phyloP scores from a whole-genome alignment of 495 filamentous ascomycete species.

The Penicillium flavigenum region DNA sequence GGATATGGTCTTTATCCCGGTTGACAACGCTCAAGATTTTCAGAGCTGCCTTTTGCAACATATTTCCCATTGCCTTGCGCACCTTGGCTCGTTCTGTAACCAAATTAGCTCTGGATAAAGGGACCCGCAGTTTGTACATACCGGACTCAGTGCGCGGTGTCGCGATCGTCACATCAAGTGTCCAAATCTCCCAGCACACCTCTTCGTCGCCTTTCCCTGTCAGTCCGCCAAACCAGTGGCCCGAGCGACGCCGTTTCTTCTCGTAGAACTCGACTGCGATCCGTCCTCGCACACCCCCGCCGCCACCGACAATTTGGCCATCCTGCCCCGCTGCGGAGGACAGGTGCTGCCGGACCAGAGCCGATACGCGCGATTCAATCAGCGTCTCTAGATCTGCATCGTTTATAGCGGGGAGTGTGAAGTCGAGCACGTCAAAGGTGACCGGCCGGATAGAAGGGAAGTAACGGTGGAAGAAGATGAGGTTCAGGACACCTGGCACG shows the following conservation, averaged over 20 bases:
- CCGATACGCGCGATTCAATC: conserved; percentile 80
- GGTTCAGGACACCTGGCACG: conserved; percentile 78
- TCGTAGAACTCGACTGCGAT: conserved; percentile 94
- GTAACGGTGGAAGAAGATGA: conserved; percentile 98
- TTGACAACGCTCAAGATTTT: conserved; percentile 87
- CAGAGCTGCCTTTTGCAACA: conserved; percentile 78
- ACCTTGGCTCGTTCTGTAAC: conserved; percentile 76
- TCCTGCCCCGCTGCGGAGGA: conserved; percentile 49
- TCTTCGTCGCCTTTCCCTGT: conserved; percentile 77
- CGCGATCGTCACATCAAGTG: conserved; percentile 84
- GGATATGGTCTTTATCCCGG: conserved; percentile 90
- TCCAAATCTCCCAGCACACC: conserved; percentile 96
- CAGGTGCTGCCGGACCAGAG: conserved; percentile 64
- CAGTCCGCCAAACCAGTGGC: conserved; percentile 62
- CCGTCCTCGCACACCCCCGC: conserved; percentile 62
- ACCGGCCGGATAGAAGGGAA: conserved; percentile 83
- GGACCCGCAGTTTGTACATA: conserved; percentile 36
- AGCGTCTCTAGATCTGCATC: conserved; percentile 87
- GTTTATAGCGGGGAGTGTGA: conserved; percentile 85
- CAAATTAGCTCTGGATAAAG: conserved; percentile 5
- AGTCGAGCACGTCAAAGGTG: conserved; percentile 85
- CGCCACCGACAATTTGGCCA: conserved; percentile 41
- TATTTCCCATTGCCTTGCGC: conserved; percentile 81
- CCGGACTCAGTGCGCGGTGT: conserved; percentile 86
- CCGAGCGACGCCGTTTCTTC: conserved; percentile 75